Evolutionary conservation across 2,329 filamentous ascomycete species (phyloP).

Genomic region (Penicillium brevicompactum): DNA sequence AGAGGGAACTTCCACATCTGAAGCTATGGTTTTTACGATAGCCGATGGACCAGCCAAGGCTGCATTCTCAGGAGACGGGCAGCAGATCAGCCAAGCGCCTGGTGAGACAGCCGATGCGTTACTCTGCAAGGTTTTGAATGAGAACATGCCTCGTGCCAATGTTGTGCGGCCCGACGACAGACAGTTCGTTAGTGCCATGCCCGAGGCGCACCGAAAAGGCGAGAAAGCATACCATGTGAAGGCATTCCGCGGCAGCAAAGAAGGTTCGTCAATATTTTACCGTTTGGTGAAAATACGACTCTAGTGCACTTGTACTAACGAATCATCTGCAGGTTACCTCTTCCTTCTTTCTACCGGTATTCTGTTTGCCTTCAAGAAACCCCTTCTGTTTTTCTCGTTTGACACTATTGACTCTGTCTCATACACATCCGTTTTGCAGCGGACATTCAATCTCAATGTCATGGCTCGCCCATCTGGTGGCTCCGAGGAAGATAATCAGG

Average conservation of each 20-base stretch:
- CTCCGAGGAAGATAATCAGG: slow-evolving; percentile 49
- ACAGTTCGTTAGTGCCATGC: slow-evolving; percentile 62
- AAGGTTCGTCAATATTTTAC: slow-evolving; percentile 49
- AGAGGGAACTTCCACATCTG: slow-evolving; percentile 46
- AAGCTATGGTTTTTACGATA: slow-evolving; percentile 64
- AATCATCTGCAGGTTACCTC: slow-evolving; percentile 55
- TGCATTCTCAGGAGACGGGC: slow-evolving; percentile 45
- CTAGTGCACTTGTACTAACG: slow-evolving; percentile 1
- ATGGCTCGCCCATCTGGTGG: slow-evolving; percentile 40
- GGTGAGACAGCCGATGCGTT: slow-evolving; percentile 50
- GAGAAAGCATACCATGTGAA: slow-evolving; percentile 67
- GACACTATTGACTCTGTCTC: slow-evolving; percentile 60
- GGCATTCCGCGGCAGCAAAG: slow-evolving; percentile 65
- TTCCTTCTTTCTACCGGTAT: slow-evolving; percentile 65
- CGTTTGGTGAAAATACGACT: neutral
- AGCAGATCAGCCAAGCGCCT: slow-evolving; percentile 46
- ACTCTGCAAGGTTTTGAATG: slow-evolving; percentile 50
- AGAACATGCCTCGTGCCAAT: slow-evolving; percentile 48
- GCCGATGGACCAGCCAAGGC: slow-evolving; percentile 54
- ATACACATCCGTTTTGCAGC: slow-evolving; percentile 65
- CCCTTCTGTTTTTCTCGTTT: slow-evolving; percentile 64
- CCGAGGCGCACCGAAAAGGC: slow-evolving; percentile 62
- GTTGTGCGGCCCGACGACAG: slow-evolving; percentile 57
- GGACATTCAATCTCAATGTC: slow-evolving; percentile 68
- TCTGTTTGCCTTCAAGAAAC: slow-evolving; percentile 68